A percentile compares a stretch with the other conserved stretches of the same genome.
phyloP scores from a whole-genome alignment of 164 flowering plant genomes.

The Chimonanthus salicifolius region DNA sequence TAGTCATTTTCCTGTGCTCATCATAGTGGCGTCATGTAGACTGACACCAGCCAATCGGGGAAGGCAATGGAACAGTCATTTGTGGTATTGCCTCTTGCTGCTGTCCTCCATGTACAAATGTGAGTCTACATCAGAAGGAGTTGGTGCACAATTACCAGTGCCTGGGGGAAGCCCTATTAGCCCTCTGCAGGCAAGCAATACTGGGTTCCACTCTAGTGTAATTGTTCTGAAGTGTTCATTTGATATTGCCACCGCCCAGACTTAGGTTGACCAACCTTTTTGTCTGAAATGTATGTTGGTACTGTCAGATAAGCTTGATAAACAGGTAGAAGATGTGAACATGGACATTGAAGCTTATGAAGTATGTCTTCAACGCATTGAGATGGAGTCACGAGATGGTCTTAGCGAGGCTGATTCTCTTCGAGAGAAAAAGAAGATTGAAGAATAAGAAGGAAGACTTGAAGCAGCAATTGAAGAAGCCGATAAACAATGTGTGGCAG shows the following conservation, averaged over 20 bases:
- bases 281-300: slow-evolving; percentile 97
- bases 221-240: slow-evolving; percentile 84
- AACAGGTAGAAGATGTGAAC: slow-evolving; percentile 94
- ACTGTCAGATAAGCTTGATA: slow-evolving; percentile 90
- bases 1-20: too few species aligned
- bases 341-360: slow-evolving; percentile 95
- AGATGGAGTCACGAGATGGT: slow-evolving; percentile 68
- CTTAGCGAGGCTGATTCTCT: slow-evolving; percentile 89
- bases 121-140: slow-evolving; percentile 66
- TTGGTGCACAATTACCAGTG: slow-evolving; percentile 38
- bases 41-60: slow-evolving; percentile 52
- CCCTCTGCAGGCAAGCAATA: slow-evolving; percentile 47
- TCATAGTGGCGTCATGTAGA: slow-evolving; percentile 32
- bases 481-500: slow-evolving; percentile 74
- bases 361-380: slow-evolving; percentile 80
- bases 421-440: slow-evolving; percentile 88
- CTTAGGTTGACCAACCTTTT: slow-evolving; percentile 95
- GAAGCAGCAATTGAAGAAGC: slow-evolving; percentile 79
- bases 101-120: slow-evolving; percentile 74
- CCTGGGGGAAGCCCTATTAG: slow-evolving; percentile 42
- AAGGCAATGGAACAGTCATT: slow-evolving; percentile 94
- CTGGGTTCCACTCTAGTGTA: slow-evolving; percentile 81
- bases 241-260: slow-evolving; percentile 83
- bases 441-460: slow-evolving; percentile 90
- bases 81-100: slow-evolving; percentile 85